phyloP scores from a whole-genome alignment of 345 rosid species.

The Eucalyptus erythrocorys region DNA sequence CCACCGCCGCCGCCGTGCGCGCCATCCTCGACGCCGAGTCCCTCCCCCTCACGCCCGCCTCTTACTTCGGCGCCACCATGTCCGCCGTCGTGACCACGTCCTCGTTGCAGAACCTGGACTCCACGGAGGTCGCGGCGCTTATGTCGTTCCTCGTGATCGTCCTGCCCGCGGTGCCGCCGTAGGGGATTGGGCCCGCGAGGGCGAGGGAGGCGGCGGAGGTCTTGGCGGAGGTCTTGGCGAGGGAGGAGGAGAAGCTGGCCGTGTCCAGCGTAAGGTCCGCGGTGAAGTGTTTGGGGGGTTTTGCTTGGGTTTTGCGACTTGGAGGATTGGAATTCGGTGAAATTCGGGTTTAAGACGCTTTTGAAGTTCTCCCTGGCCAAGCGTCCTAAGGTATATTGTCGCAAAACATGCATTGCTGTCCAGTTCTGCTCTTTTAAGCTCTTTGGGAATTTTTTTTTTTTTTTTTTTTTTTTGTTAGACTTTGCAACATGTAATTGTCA shows the following conservation, averaged over 20 bases:
- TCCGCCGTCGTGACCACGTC: slow-evolving; percentile 22
- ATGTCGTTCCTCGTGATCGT: slow-evolving; percentile 61
- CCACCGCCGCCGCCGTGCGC: slow-evolving; percentile 82
- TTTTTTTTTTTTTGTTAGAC: neutral
- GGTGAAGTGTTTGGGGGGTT: slow-evolving; percentile 73
- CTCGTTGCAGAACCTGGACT: slow-evolving; percentile 17
- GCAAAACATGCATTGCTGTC: neutral
- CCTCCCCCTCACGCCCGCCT: slow-evolving; percentile 39
- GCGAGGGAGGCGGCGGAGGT: slow-evolving; percentile 61
- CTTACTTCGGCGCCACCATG: slow-evolving; percentile 81
- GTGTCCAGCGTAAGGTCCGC: slow-evolving; percentile 56
- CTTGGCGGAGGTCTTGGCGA: slow-evolving; percentile 27
- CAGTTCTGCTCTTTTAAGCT: neutral
- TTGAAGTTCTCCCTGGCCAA: slow-evolving; percentile 57
- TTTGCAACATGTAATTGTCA: neutral
- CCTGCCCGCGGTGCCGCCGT: slow-evolving; percentile 33
- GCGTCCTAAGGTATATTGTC: slow-evolving; percentile 65
- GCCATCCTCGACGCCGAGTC: slow-evolving; percentile 67
- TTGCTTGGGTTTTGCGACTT: slow-evolving; percentile 56
- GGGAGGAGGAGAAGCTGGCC: slow-evolving; percentile 31
- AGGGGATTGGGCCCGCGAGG: slow-evolving; percentile 35
- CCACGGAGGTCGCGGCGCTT: slow-evolving; percentile 52
- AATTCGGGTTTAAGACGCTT: slow-evolving; percentile 42
- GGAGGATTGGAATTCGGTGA: slow-evolving; percentile 58
- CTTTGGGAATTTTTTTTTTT: too few relatives aligned